Percentiles rank a stretch among this genome's conserved stretches.
phyloP scores from a whole-genome alignment of 257 asterid species.

The Vinca minor region DNA sequence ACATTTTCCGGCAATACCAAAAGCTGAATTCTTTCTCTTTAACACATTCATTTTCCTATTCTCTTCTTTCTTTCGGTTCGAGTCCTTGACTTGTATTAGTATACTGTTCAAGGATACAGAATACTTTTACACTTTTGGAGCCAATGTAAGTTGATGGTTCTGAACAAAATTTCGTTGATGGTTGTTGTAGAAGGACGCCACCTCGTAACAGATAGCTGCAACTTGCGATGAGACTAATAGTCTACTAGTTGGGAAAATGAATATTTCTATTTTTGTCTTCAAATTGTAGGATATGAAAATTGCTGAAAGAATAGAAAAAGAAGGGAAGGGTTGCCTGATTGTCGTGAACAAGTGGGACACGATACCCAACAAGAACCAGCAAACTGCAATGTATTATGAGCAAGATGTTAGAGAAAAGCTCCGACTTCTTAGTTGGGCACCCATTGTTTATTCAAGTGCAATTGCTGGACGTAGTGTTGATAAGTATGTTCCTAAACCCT shows the following conservation, averaged over 20 bases:
- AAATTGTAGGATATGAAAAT: conserved; percentile 65
- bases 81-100: neutral
- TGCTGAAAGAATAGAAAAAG: conserved; percentile 83
- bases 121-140: neutral
- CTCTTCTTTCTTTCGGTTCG: too few species aligned
- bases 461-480: conserved; percentile 69
- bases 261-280: conserved; percentile 13
- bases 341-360: conserved; percentile 99
- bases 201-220: neutral
- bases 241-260: neutral
- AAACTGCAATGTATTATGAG: conserved; percentile 62
- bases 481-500: conserved; percentile 41
- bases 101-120: neutral
- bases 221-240: neutral
- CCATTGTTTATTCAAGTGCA: conserved; percentile 89
- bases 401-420: conserved; percentile 85
- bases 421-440: conserved; percentile 90
- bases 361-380: conserved; percentile 80
- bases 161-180: neutral
- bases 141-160: neutral
- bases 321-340: conserved; percentile 93
- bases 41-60: too few species aligned
- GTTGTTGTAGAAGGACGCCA: neutral
- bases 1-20: neutral
- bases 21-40: too few species aligned